Base-by-base conservation (phyloP, 805 yeast species). In the Trichomonascus vanleenenianus region DNA sequence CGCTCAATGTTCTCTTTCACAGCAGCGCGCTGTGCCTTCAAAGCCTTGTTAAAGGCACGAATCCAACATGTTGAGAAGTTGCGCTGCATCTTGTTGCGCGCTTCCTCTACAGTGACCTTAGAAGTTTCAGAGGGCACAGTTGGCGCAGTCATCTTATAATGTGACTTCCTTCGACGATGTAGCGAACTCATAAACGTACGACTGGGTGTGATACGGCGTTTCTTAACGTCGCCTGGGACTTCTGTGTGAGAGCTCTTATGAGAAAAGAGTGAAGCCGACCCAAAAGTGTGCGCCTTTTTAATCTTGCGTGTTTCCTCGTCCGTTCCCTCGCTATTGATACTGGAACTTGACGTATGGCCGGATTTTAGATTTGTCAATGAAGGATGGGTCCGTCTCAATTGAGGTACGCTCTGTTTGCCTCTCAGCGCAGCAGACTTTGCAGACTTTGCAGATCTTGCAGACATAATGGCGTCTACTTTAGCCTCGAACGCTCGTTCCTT, bases 11-110 rank as follows among this genome's bases (percentile, higher is more conserved):
- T 71, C 62, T 31, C 56, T 50, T 50, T 67, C 70, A 62, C 71
- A 74, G 39, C 72, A 11, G 50, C 40, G 15, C 48, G 48, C 45
- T 62, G 60, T 16, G 46, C 49, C 19, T 43, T 30, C 8, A 50
- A 51, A 2, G 66, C 68, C 12, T 47, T 70, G 30, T 70, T 68
- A 4, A 85, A 77, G 42, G 85, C 70, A 19, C 73, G 64, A 18
- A 85, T 74, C 97, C 97, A 89, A 0, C 85, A 78, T 15, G 64
- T 63, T 0, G 85, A 73, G 19, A 79, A 69, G 44, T 73, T 67
- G 44, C 71, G 68, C 34, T 72, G 61, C 18, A 84, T 56, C 18
- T 61, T 56, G 19, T 64, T 49, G 2, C 64, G 56, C 4, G 72
- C 65, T 22, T 57, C 62, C 3, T 52, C 65, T 6, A 65, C 50